Conservation (phyloP, 257 asterid species). For the Solanum tarijense region DNA sequence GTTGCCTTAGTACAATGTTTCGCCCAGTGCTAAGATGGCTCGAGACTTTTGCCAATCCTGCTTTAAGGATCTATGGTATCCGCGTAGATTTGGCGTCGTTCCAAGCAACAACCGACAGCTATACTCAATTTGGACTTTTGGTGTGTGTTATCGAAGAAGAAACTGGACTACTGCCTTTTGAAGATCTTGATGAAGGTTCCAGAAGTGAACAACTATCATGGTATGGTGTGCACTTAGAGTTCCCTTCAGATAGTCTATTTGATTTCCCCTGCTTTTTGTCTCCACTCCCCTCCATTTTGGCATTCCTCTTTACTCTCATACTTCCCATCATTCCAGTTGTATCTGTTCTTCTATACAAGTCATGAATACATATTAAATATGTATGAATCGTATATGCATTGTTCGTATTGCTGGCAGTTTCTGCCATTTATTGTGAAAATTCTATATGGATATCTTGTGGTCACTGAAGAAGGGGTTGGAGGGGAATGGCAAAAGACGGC, state of each 20-base stretch:
- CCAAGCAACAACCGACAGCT: constrained; percentile 62
- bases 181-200: constrained; percentile 33
- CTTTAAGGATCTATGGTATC: constrained; percentile 52
- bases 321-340: neutral
- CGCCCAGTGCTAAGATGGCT: constrained; percentile 76
- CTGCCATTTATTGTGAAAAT: neutral
- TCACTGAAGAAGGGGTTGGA: neutral
- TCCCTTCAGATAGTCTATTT: neutral
- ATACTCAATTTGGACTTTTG: constrained; percentile 72
- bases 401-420: neutral
- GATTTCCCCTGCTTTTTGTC: neutral
- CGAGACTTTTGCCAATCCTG: constrained; percentile 79
- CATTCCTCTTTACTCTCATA: neutral
- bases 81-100: constrained; percentile 82
- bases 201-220: constrained; percentile 38
- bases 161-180: constrained; percentile 28
- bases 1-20: constrained; percentile 64
- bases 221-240: constrained; percentile 24
- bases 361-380: neutral
- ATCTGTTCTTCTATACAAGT: neutral
- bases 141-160: constrained; percentile 57
- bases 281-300: neutral
- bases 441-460: neutral
- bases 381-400: neutral
- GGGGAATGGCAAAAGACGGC: neutral